Conservation (phyloP, 2,329 filamentous ascomycete species). For the Beauveria asiatica region DNA sequence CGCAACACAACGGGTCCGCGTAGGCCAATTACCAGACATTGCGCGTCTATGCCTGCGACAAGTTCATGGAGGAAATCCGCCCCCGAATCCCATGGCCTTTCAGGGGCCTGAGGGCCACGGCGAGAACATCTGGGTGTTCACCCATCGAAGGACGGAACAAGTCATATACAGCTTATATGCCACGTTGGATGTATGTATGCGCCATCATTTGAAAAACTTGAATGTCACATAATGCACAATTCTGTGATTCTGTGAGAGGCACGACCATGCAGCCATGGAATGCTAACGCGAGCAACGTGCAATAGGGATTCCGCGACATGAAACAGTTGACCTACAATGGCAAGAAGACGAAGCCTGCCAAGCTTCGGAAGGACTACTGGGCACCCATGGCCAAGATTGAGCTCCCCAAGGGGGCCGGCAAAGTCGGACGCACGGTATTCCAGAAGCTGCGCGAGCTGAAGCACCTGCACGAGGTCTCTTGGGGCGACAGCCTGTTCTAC, state of each 20-base stretch:
- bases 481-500: constrained; percentile 41
- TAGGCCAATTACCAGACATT: constrained; percentile 10
- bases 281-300: background rate
- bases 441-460: constrained; percentile 58
- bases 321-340: constrained; percentile 56
- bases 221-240: background rate
- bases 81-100: constrained; percentile 16
- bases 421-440: constrained; percentile 50
- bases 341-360: constrained; percentile 56
- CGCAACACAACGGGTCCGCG: constrained; percentile 9
- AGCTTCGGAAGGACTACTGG: constrained; percentile 62
- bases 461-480: constrained; percentile 52
- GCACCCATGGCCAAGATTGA: constrained; percentile 50
- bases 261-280: background rate
- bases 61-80: constrained; percentile 2
- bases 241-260: too few relatives aligned
- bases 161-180: constrained; percentile 44
- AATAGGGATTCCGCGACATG: constrained; percentile 35
- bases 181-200: constrained; percentile 39
- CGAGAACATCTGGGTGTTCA: constrained; percentile 50
- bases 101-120: constrained; percentile 35
- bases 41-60: constrained; percentile 8
- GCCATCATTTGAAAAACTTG: background rate
- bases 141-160: constrained; percentile 40
- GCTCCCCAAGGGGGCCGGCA: constrained; percentile 43